Conservation (phyloP, 176 grass and related monocot genomes). For the Tillandsia fasciculata region DNA sequence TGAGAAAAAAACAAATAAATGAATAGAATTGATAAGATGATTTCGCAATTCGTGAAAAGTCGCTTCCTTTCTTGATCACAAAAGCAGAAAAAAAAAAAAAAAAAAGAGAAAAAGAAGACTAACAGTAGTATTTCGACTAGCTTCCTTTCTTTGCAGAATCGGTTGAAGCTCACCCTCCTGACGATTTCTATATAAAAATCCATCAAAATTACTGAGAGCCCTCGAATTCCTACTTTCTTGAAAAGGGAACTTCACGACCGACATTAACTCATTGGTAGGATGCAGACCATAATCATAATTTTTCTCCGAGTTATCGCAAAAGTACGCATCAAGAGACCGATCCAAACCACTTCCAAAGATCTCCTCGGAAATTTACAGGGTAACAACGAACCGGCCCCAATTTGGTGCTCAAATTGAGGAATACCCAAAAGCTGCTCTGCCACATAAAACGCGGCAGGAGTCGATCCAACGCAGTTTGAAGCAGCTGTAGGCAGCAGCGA, state of each 20-base stretch:
- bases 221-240: background rate
- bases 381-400: constrained; percentile 6
- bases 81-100: background rate
- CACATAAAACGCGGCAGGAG: constrained; percentile 38
- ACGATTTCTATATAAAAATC: background rate
- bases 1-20: constrained; percentile 16
- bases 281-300: constrained; percentile 38
- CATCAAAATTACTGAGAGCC: background rate
- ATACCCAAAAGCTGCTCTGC: constrained; percentile 37
- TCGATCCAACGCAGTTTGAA: constrained; percentile 34
- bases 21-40: background rate
- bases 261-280: background rate
- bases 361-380: background rate
- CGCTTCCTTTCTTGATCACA: constrained; percentile 19
- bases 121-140: background rate
- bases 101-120: constrained; percentile 1
- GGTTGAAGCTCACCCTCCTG: background rate
- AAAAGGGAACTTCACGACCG: constrained; percentile 16
- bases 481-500: constrained; percentile 4
- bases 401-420: constrained; percentile 29
- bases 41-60: background rate
- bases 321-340: constrained; percentile 10
- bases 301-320: constrained; percentile 27
- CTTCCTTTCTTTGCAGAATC: constrained; percentile 17
- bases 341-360: constrained; percentile 1